phyloP scores from a whole-genome alignment of 371 early-diverging fungal species.

The Syncephalastrum contaminatum region DNA sequence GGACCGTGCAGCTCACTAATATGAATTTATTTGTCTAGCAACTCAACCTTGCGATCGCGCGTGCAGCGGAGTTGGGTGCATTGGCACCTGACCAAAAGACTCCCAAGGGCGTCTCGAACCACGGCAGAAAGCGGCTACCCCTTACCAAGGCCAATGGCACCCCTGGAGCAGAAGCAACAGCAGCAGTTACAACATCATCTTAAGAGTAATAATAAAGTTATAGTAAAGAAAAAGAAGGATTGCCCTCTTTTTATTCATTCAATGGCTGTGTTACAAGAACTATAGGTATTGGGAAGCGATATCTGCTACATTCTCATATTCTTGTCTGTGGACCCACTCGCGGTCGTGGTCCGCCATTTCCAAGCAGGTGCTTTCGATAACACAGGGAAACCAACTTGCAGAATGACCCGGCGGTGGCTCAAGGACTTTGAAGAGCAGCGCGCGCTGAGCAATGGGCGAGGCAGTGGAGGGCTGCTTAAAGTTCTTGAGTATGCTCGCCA shows the following conservation, averaged over 20 bases:
- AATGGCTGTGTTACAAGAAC: too few relatives aligned
- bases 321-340: constrained; percentile 13
- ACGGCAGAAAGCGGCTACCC: constrained; percentile 46
- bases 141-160: constrained; percentile 7
- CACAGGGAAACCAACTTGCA: constrained; percentile 3
- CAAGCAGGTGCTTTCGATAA: constrained; percentile 7
- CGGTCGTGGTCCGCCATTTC: constrained; percentile 12
- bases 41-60: constrained; percentile 42
- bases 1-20: neutral
- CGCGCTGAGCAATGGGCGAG: constrained; percentile 1
- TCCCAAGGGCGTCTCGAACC: constrained; percentile 37
- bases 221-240: neutral
- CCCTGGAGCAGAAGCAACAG: too few relatives aligned
- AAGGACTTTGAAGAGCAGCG: constrained; percentile 4
- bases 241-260: too few relatives aligned
- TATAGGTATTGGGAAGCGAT: constrained; percentile 10
- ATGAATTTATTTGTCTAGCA: constrained; percentile 24
- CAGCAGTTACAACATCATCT: neutral
- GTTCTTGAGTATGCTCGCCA: constrained; percentile 31
- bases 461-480: constrained; percentile 13
- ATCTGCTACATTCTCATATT: constrained; percentile 15
- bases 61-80: constrained; percentile 44
- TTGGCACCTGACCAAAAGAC: constrained; percentile 25
- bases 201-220: neutral
- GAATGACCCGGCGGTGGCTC: constrained; percentile 7